A percentile compares a stretch with the other conserved stretches of the same genome.
Evolutionary conservation across 1,284 basidiomycete species (phyloP).

Genomic region (Microbotryomycetes sp.): DNA sequence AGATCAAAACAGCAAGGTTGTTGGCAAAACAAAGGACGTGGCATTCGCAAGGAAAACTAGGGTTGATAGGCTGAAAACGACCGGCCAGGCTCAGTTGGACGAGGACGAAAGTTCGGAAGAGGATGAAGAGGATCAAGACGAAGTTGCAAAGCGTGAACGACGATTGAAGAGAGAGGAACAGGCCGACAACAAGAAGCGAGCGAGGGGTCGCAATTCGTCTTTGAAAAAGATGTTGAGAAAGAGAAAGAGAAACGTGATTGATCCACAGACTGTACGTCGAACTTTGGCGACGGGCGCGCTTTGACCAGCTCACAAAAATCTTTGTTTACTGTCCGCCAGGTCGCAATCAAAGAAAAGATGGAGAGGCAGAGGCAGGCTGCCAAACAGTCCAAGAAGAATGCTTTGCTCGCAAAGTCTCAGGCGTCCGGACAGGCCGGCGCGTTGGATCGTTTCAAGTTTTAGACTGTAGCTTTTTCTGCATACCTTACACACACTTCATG

Average conservation of each 20-base stretch:
- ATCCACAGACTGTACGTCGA: conserved; percentile 61
- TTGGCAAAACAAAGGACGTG: conserved; percentile 2
- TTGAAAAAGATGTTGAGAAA: conserved; percentile 68
- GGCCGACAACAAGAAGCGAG: conserved; percentile 74
- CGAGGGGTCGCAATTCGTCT: conserved; percentile 65
- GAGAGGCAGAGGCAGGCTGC: conserved; percentile 12
- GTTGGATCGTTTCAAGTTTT: conserved; percentile 27
- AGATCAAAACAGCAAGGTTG: background rate
- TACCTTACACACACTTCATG: too few species aligned
- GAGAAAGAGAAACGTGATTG: conserved; percentile 86
- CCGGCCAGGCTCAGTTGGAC: conserved; percentile 28
- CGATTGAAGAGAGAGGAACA: conserved; percentile 46
- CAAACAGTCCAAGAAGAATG: conserved; percentile 22
- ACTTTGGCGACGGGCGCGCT: too few species aligned
- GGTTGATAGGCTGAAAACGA: conserved; percentile 44
- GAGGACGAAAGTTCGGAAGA: conserved; percentile 41
- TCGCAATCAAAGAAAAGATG: conserved; percentile 30
- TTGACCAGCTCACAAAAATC: too few species aligned
- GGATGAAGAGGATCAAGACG: conserved; percentile 39
- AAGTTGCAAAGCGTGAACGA: conserved; percentile 29
- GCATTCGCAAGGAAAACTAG: conserved; percentile 22
- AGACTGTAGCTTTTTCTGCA: too few species aligned
- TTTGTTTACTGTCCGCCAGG: conserved; percentile 1
- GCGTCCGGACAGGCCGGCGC: conserved; percentile 15
- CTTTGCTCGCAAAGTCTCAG: conserved; percentile 5